These are phyloP conservation scores for Alternaria arbusti DNA, from an alignment of 2,329 filamentous ascomycete species.

Conservation along the genomic window DNA sequence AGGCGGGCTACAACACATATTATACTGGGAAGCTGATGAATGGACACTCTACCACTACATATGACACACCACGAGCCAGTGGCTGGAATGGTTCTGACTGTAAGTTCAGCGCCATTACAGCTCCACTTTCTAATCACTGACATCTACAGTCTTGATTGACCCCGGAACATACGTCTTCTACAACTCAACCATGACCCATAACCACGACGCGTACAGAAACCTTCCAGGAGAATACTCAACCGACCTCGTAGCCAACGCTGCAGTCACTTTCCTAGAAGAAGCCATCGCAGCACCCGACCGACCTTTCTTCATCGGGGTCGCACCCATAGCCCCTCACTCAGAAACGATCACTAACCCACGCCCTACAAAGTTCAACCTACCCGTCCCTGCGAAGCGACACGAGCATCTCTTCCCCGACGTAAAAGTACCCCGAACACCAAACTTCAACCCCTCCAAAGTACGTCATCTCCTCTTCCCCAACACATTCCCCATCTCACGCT, in stretches of 20 bases:
- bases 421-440: slow-evolving; percentile 65
- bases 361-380: slow-evolving; percentile 54
- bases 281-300: slow-evolving; percentile 57
- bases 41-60: slow-evolving; percentile 65
- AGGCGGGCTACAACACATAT: slow-evolving; percentile 72
- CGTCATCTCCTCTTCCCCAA: not conserved
- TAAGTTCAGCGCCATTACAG: slow-evolving; percentile 17
- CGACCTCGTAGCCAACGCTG: slow-evolving; percentile 66
- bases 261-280: slow-evolving; percentile 66
- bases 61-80: slow-evolving; percentile 62
- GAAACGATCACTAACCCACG: slow-evolving; percentile 21
- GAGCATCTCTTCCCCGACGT: slow-evolving; percentile 66
- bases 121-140: not conserved
- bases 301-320: slow-evolving; percentile 72
- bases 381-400: slow-evolving; percentile 67
- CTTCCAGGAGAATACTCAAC: slow-evolving; percentile 63
- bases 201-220: slow-evolving; percentile 62
- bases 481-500: not conserved
- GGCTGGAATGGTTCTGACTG: slow-evolving; percentile 65
- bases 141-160: slow-evolving; percentile 57
- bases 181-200: slow-evolving; percentile 68
- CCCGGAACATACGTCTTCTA: slow-evolving; percentile 72
- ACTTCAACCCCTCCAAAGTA: slow-evolving; percentile 68
- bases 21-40: slow-evolving; percentile 79
- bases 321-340: slow-evolving; percentile 70